A percentile compares a stretch with the other conserved stretches of the same genome.
These are phyloP conservation scores for Pilatotrama ljubarskyi DNA, from an alignment of 768 basidiomycete genomes.

Conservation along the genomic window DNA sequence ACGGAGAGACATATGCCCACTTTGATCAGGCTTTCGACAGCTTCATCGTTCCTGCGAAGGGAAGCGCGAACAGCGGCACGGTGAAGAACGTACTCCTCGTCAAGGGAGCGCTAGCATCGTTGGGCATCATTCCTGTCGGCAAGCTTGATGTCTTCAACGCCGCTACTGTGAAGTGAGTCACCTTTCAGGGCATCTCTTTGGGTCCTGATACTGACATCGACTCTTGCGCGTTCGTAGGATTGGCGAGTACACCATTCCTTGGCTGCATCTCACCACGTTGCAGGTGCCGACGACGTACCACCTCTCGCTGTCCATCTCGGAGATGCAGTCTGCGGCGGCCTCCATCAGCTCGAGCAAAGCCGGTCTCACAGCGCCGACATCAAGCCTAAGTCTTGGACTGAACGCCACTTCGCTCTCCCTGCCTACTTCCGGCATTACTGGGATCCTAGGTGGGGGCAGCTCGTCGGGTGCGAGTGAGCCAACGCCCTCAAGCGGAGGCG, in stretches of 20 bases:
- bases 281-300: slow-evolving; percentile 53
- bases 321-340: slow-evolving; percentile 6
- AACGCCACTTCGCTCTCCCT: slow-evolving; percentile 1
- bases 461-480: neutral
- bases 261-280: slow-evolving; percentile 59
- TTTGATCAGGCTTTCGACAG: slow-evolving; percentile 55
- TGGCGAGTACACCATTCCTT: slow-evolving; percentile 63
- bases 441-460: neutral
- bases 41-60: slow-evolving; percentile 57
- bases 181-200: slow-evolving; percentile 16
- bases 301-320: slow-evolving; percentile 13
- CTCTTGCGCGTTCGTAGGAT: slow-evolving; percentile 29
- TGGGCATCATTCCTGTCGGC: slow-evolving; percentile 56
- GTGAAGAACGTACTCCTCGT: slow-evolving; percentile 59
- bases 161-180: slow-evolving; percentile 36
- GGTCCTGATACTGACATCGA: neutral
- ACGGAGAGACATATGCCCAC: slow-evolving; percentile 55
- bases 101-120: slow-evolving; percentile 55
- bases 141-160: slow-evolving; percentile 54
- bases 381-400: neutral
- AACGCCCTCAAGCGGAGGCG: neutral
- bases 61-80: slow-evolving; percentile 60
- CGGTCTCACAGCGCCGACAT: neutral
- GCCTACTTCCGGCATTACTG: neutral
- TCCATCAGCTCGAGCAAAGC: slow-evolving; percentile 17